Percentiles rank a stretch among this genome's conserved stretches.
Evolutionary conservation across 257 asterid species (phyloP).

Genomic region (Gentiana dahurica): DNA sequence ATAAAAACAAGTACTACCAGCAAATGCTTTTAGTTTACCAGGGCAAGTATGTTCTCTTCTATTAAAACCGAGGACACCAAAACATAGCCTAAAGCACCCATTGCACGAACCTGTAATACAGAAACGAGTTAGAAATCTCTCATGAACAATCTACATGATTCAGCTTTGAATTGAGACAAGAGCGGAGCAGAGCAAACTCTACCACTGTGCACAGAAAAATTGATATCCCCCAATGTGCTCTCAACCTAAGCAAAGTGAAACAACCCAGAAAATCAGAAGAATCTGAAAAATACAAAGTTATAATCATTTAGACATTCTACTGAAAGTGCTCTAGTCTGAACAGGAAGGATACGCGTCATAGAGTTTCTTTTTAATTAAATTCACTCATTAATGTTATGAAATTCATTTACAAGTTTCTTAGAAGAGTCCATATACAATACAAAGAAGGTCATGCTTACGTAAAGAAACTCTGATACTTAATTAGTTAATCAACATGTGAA

Average conservation of each 20-base stretch:
- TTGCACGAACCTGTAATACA: conserved; percentile 68
- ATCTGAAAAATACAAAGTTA: no score
- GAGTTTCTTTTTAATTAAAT: no score
- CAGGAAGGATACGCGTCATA: no score
- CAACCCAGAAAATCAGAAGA: neutral
- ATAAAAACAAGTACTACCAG: neutral
- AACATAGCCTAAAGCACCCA: conserved; percentile 77
- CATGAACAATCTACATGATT: conserved; percentile 6
- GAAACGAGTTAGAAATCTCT: neutral
- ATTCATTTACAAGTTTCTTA: no score
- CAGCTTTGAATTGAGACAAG: conserved; percentile 11
- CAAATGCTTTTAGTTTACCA: conserved; percentile 39
- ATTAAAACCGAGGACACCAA: conserved; percentile 68
- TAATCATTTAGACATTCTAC: no score
- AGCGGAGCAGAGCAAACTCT: conserved; percentile 22
- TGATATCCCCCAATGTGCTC: conserved; percentile 68
- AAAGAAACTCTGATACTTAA: no score
- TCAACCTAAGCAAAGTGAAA: conserved; percentile 39
- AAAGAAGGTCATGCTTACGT: no score
- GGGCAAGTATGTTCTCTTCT: conserved; percentile 81
- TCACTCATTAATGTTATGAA: no score
- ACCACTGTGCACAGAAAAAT: conserved; percentile 68
- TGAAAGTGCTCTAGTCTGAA: no score
- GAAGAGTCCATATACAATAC: no score
- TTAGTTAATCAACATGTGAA: no score